Conservation (phyloP, 441 rosid species). For the Brassica balearica region DNA sequence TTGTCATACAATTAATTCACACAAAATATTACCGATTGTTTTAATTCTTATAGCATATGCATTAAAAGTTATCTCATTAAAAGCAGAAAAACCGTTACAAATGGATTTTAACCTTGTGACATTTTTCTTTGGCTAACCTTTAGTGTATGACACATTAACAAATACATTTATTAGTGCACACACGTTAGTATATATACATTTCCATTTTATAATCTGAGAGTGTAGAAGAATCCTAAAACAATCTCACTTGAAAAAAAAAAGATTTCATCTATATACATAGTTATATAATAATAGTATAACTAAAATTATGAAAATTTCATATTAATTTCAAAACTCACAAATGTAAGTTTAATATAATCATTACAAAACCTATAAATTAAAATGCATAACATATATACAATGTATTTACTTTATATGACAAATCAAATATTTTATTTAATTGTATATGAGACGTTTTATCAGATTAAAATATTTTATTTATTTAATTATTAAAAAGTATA, state of each 20-base stretch:
- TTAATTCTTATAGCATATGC: background rate
- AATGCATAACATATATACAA: too few relatives aligned
- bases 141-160: background rate
- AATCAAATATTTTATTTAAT: too few relatives aligned
- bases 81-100: background rate
- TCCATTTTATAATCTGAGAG: background rate
- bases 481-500: too few relatives aligned
- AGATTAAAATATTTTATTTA: too few relatives aligned
- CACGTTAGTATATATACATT: background rate
- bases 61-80: background rate
- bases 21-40: background rate
- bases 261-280: background rate
- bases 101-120: background rate
- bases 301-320: too few relatives aligned
- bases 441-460: too few relatives aligned
- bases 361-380: too few relatives aligned
- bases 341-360: too few relatives aligned
- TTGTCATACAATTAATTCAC: too few relatives aligned
- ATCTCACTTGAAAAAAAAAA: background rate
- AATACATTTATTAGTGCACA: background rate
- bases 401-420: too few relatives aligned
- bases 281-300: too few relatives aligned
- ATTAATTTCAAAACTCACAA: too few relatives aligned
- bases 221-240: background rate
- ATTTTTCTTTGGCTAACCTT: background rate